These are phyloP conservation scores for Ramalina peruviana DNA, from an alignment of 495 filamentous ascomycete species.

Conservation along the genomic window DNA sequence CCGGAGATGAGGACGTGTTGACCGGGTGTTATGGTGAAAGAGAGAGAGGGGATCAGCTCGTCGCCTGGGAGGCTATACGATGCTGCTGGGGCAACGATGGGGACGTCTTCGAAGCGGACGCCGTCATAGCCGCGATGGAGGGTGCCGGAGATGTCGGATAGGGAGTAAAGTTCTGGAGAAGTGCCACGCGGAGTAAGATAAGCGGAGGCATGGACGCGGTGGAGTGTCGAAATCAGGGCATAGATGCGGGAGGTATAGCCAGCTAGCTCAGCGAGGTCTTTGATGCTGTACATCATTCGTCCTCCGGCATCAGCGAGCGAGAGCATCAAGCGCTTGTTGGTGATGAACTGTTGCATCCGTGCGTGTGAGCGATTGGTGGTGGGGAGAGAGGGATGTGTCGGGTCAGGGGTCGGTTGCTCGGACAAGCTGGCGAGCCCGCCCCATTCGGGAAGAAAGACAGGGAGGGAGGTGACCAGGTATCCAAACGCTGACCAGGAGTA, in stretches of 20 bases:
- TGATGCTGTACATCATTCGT: constrained; percentile 98
- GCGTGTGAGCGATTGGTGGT: constrained; percentile 51
- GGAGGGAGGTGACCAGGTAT: constrained; percentile 82
- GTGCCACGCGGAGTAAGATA: constrained; percentile 58
- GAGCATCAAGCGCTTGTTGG: constrained; percentile 96
- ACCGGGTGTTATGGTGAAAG: constrained; percentile 73
- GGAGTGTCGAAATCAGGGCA: constrained; percentile 83
- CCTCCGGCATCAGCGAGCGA: constrained; percentile 93
- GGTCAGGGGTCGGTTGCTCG: constrained; percentile 38
- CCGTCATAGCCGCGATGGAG: constrained; percentile 90
- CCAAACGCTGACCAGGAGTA: constrained; percentile 98
- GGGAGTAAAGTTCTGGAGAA: constrained; percentile 67
- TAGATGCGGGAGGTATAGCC: constrained; percentile 96
- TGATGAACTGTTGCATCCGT: constrained; percentile 98
- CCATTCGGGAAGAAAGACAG: constrained; percentile 91
- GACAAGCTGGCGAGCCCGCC: constrained; percentile 62
- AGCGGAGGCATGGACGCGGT: constrained; percentile 80
- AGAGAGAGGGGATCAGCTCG: constrained; percentile 75
- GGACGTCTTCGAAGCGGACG: constrained; percentile 84
- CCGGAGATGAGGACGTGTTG: constrained; percentile 93
- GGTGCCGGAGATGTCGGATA: constrained; percentile 84
- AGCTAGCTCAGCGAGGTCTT: constrained; percentile 86
- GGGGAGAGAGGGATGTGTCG: constrained; percentile 11
- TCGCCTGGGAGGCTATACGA: constrained; percentile 73
- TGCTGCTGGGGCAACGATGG: constrained; percentile 74